Base-by-base conservation (phyloP, 2,329 filamentous ascomycete species). In the Aspergillus sp. region DNA sequence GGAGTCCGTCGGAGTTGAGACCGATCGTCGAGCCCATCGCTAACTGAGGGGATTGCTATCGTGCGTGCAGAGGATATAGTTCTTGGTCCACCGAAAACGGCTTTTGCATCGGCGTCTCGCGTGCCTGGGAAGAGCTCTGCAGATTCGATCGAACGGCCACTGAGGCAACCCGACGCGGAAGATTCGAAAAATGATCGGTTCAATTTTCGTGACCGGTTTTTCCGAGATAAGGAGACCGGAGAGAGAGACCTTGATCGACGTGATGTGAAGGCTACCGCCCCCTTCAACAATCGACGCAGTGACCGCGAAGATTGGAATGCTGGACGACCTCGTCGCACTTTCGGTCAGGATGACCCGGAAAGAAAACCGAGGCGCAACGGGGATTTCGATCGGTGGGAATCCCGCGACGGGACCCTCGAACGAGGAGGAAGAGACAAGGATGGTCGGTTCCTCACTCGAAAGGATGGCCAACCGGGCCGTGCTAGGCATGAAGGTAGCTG, bases 71-170 rank as follows among this genome's bases (percentile, higher is more conserved):
- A 96, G 63, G 91, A 95, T 58, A 88, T 95, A 53, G 82, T 94
- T 53, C 87, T 96, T 53, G 91, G 89, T 13, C 91, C 91, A 17
- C 89, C 91, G 1, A 89, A 89, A 70, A 89, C 85, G 44, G 84
- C 85, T 42, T 96, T 97, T 71, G 84, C 89, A 49, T 95, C 91
- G 1, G 82, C 87, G 19, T 89, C 88, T 53, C 80, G 83, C 55
- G 69, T 72, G 49, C 63, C 69, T 57, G 71, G 73, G 32, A 81
- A 81, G 67, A 63, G 67, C 29, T 71, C 68, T 1, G 70, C 75
- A 51, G 78, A 80, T 53, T 63, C 71, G 45, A 69, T 71, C 19
- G 77, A 79, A 53, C 71, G 75, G 38, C 53, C 72, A 20, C 69
- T 72, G 49, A 72, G 74, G 13, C 73, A 78, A 46, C 82, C 84